Evolutionary conservation across 305 asterid genomes (phyloP).

Genomic region (Solanum chacoense): DNA sequence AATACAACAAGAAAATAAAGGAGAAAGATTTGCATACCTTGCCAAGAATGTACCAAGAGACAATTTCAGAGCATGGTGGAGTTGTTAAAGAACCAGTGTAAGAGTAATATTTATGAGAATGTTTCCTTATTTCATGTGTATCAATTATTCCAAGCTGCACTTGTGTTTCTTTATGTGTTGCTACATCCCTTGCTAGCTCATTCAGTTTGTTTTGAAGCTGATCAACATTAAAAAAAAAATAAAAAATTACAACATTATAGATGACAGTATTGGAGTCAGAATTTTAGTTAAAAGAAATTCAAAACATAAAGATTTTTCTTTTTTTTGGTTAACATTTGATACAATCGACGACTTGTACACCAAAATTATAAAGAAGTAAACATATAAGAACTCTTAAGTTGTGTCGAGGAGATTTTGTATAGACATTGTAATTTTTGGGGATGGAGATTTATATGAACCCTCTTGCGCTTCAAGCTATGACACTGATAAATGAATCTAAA

Average conservation of each 20-base stretch:
- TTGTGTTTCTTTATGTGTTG: constrained; percentile 13
- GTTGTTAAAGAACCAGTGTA: constrained; percentile 52
- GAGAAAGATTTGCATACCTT: constrained; percentile 15
- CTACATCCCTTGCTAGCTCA: constrained; percentile 32
- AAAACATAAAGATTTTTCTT: neutral
- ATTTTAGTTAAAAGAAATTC: neutral
- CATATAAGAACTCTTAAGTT: neutral
- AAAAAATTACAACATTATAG: neutral
- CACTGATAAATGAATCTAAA: neutral
- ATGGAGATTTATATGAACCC: neutral
- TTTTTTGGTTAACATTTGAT: no score
- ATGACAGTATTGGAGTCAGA: neutral
- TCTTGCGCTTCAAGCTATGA: neutral
- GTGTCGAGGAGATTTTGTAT: neutral
- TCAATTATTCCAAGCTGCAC: constrained; percentile 31
- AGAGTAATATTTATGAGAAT: constrained; percentile 34
- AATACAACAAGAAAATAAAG: neutral
- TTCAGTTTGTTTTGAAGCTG: constrained; percentile 36
- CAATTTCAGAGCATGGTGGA: constrained; percentile 63
- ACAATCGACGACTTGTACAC: neutral
- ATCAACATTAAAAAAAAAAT: neutral
- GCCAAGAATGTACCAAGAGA: constrained; percentile 38
- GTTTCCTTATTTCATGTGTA: constrained; percentile 37
- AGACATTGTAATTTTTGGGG: neutral
- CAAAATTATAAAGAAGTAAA: no score